Base-by-base conservation (phyloP, 768 basidiomycete genomes). In the Nidularia pulvinata region DNA sequence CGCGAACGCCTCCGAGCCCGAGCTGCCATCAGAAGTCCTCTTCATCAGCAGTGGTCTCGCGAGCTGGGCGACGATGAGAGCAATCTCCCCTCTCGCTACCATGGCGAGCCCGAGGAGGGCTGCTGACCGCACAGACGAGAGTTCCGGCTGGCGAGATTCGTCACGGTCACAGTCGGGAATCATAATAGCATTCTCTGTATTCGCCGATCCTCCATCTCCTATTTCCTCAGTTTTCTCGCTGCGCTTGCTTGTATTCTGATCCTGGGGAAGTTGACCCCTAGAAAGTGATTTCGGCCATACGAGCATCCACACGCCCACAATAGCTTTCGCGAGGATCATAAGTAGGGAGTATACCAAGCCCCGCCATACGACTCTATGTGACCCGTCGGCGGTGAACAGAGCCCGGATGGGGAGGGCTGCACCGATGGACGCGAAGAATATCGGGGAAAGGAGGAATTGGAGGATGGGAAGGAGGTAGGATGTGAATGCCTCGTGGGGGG, bases 371-470 rank as follows among this genome's bases (percentile, higher is more conserved):
- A 66, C 65, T 55, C 66, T 55, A 49, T 65, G 64, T 6, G 68
- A 65, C 2, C 62, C 32, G 73, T 78, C 61, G 37, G 82, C 78
- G 4, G 67, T 62, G 43, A 73, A 69, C 16, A 78, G 61, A 10
- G 72, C 64, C 6, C 72, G 65, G 46, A 78, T 67, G 1, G 84
- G 85, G 47, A 87, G 76, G 0, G 81, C 73, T 47, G 70, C 74
- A 1, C 86, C 87, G 44, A 89, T 84, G 36, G 83, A 84, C 5
- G 79, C 82, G 56, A 89, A 89, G 72, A 89, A 89, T 2, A 88
- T 62, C 1, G 88, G 87, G 0, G 77, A 74, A 25, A 88, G 69
- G 35, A 88, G 57, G 44, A 64, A 62, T 44, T 69, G 58, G 48
- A 78, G 68, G 14, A 78, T 43, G 13, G 76, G 75, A 45, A 56